A percentile compares a stretch with the other conserved stretches of the same genome.
phyloP scores from a whole-genome alignment of 2,329 filamentous ascomycete species.

The Ophiocordyceps robertsii region DNA sequence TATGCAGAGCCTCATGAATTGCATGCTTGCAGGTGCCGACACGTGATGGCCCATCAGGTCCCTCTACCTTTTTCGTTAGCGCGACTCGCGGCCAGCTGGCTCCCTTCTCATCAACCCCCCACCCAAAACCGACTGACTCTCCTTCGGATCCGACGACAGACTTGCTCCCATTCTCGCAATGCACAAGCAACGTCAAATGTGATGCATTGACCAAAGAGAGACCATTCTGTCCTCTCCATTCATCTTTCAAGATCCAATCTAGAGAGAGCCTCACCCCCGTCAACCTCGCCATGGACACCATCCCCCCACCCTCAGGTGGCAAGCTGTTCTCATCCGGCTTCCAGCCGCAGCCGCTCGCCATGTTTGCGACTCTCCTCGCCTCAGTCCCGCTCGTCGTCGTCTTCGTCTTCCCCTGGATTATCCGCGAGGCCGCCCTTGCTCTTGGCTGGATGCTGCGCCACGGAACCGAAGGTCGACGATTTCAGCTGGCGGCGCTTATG shows the following conservation, averaged over 20 bases:
- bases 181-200: background rate
- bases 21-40: no score
- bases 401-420: constrained; percentile 12
- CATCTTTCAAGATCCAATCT: background rate
- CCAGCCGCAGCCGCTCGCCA: constrained; percentile 11
- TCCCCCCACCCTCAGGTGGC: constrained; percentile 13
- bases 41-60: no score
- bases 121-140: no score
- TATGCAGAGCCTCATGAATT: no score
- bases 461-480: constrained; percentile 48
- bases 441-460: constrained; percentile 49
- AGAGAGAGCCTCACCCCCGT: background rate
- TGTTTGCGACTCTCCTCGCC: constrained; percentile 10
- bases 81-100: no score
- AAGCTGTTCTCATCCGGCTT: constrained; percentile 16
- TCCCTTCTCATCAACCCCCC: no score
- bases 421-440: constrained; percentile 22
- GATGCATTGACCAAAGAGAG: background rate
- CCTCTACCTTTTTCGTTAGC: no score
- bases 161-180: no score
- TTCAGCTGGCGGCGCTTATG: constrained; percentile 40
- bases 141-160: no score
- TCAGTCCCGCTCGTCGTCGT: constrained; percentile 9
- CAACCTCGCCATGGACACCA: constrained; percentile 11
- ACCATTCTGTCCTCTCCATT: background rate